A percentile compares a stretch with the other conserved stretches of the same genome.
Conservation (phyloP, 2,329 filamentous ascomycete genomes). For the Cladosporium sphaerospermum region DNA sequence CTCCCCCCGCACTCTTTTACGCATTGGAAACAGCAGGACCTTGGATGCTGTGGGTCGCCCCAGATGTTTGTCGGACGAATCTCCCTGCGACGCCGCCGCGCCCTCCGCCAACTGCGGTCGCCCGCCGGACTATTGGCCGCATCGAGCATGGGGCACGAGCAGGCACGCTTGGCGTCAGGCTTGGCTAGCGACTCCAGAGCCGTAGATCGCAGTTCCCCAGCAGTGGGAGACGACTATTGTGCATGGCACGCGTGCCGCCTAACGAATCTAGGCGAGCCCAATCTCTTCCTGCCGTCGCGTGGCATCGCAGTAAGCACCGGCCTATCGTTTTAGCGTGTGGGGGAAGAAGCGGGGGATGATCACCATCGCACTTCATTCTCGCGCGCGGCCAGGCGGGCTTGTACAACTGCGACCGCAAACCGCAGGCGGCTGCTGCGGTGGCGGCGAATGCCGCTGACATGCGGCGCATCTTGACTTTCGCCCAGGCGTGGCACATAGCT, state of each 20-base stretch:
- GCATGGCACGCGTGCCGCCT: background rate
- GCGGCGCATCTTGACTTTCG: constrained; percentile 7
- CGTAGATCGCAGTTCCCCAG: background rate
- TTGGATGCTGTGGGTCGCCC: background rate
- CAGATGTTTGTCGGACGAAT: too few species aligned
- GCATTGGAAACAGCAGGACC: background rate
- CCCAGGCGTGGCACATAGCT: background rate
- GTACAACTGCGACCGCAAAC: too few species aligned
- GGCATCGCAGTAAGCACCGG: background rate
- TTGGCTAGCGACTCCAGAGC: background rate
- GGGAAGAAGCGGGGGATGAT: background rate
- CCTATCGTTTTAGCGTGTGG: background rate
- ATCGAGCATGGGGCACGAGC: background rate
- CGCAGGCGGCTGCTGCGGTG: background rate
- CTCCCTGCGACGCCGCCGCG: too few species aligned
- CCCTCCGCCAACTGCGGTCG: too few species aligned
- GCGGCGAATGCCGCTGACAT: constrained; percentile 6
- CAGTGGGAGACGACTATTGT: background rate
- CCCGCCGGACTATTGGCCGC: background rate
- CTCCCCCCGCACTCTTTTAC: constrained; percentile 1
- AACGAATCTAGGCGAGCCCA: constrained; percentile 5
- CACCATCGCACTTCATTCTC: background rate
- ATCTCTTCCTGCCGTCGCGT: background rate
- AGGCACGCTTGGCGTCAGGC: background rate
- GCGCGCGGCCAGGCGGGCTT: too few species aligned